Conservation (phyloP, 2,329 filamentous ascomycete genomes). For the Gaeumannomyces sp. region DNA sequence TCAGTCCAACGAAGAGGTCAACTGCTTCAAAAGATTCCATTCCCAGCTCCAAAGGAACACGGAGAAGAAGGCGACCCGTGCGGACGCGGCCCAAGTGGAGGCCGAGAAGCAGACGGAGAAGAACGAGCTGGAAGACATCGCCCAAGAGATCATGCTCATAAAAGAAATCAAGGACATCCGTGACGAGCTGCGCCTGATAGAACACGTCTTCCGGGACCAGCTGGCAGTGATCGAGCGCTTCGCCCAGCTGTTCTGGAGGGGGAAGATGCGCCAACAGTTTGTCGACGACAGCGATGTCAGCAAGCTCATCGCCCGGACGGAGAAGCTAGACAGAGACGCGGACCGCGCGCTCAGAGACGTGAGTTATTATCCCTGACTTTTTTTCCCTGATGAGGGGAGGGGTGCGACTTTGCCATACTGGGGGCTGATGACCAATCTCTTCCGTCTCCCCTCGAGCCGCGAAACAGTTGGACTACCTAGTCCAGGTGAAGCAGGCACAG, state of each 20-base stretch:
- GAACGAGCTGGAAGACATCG: too few species aligned
- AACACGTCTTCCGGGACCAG: not conserved
- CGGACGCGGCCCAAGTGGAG: too few species aligned
- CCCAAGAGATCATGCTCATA: too few species aligned
- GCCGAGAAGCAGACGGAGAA: too few species aligned
- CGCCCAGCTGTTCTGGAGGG: not conserved
- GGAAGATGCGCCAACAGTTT: not conserved
- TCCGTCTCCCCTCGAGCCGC: too few species aligned
- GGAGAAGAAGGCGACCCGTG: too few species aligned
- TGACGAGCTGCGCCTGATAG: not conserved
- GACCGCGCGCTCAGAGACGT: not conserved
- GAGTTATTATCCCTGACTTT: too few species aligned
- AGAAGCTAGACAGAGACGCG: not conserved
- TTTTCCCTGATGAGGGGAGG: too few species aligned
- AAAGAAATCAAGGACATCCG: not conserved
- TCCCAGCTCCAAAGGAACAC: too few species aligned
- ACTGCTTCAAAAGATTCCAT: too few species aligned
- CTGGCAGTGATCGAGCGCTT: not conserved
- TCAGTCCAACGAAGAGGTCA: too few species aligned
- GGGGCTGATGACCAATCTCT: not conserved
- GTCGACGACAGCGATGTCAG: not conserved
- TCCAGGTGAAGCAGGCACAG: not conserved
- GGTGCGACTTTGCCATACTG: not conserved
- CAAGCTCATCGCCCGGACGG: not conserved
- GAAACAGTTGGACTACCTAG: not conserved